Evolutionary conservation across 2,329 filamentous ascomycete genomes (phyloP), one percentile per base, ranked within the genome.

Genomic region (Purpureocillium lavendulum): DNA sequence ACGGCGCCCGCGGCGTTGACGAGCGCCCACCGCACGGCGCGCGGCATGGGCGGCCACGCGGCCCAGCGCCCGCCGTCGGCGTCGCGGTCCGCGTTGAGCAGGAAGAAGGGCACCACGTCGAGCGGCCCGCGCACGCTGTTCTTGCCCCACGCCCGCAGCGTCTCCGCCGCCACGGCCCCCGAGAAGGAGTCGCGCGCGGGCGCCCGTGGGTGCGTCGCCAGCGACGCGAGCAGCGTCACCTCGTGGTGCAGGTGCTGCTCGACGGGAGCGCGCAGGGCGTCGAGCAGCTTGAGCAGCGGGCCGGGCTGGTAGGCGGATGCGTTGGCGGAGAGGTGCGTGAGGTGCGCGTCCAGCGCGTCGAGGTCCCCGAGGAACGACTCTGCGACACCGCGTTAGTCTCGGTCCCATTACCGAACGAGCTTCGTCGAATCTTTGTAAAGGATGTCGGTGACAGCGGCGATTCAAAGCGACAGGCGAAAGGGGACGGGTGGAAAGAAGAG

Each of bases 41-140:
- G 1, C n/a, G 78, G 77, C 64, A 82, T 82, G 0, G 78, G 76
- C 33, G 79, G 79, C 77, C 78, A 83, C 48, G 70, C 68, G 11
- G 64, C 65, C 76, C 78, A 82, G 50, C 67, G 54, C 17, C 75
- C 76, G 6, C 71, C 71, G 57, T 83, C 80, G 12, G 62, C 67
- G 3, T 70, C 77, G 32, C 64, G 58, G 54, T 83, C 80, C 16
- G 80, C 58, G 51, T 82, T 82, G 46, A 80, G 56, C 40, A 82
- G 53, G 61, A 82, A 80, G 49, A 83, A 81, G 2, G 77, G 77
- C 13, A 82, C 70, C 0, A 77, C 77, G 43, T 81, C 76, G 14
- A 69, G 62, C 30, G 69, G 64, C 21, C 75, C 74, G 0, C 74
- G 75, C 59, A 79, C 79, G 35, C 65, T 73, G 54, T 65, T 71